Percentiles rank a stretch among this genome's conserved stretches.
phyloP scores from a whole-genome alignment of 2,329 filamentous ascomycete genomes.

The Bertia moriformis region DNA sequence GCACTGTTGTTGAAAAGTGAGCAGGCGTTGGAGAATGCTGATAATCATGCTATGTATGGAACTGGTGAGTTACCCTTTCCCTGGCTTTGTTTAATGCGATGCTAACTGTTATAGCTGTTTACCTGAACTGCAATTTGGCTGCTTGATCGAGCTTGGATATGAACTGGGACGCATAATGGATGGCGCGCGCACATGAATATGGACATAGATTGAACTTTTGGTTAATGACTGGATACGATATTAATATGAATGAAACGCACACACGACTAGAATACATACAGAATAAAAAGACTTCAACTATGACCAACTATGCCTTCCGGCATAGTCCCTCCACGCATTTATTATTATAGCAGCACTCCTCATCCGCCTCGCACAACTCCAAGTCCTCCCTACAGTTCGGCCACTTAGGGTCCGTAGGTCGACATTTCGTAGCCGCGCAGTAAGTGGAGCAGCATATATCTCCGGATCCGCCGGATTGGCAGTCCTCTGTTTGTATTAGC shows the following conservation, averaged over 20 bases:
- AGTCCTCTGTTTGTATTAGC: background rate
- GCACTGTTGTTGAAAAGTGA: background rate
- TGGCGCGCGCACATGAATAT: no score
- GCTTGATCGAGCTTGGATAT: background rate
- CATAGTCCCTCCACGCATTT: background rate
- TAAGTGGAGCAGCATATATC: background rate
- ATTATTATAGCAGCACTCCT: background rate
- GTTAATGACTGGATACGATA: background rate
- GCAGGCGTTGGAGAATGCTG: background rate
- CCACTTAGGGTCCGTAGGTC: background rate
- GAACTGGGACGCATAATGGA: background rate
- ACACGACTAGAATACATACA: background rate
- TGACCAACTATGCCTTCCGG: background rate
- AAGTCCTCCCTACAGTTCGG: background rate
- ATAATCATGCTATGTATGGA: background rate
- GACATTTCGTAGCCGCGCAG: conserved; percentile 1
- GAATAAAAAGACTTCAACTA: no score
- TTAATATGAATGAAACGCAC: background rate
- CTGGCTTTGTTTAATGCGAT: background rate
- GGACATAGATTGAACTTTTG: no score
- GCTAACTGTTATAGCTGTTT: background rate
- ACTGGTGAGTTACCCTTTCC: background rate
- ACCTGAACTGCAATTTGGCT: background rate
- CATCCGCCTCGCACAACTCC: background rate
- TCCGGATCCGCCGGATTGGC: background rate